Percentiles rank a stretch among this genome's conserved stretches.
These are phyloP conservation scores for Macrolepiota fuliginosa DNA, from an alignment of 768 basidiomycete genomes.

Conservation along the genomic window DNA sequence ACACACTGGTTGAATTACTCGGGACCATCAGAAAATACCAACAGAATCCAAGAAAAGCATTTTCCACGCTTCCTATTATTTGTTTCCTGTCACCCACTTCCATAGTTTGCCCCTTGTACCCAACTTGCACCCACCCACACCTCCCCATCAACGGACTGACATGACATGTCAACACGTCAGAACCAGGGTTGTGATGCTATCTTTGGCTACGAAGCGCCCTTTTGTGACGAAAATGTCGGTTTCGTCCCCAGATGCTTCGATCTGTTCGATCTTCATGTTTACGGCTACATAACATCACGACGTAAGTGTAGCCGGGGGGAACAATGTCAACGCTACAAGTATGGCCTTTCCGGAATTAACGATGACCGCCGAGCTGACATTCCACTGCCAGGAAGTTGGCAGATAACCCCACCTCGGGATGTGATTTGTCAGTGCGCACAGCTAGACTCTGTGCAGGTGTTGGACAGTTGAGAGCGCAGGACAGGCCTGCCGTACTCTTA, in stretches of 20 bases:
- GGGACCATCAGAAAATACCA: constrained; percentile 6
- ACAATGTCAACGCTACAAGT: background rate
- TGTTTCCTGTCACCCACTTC: background rate
- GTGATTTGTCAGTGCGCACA: background rate
- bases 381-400: background rate
- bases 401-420: background rate
- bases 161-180: constrained; percentile 9
- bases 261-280: background rate
- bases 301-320: constrained; percentile 3
- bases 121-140: background rate
- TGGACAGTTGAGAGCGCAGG: background rate
- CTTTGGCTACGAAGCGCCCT: background rate
- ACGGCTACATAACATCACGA: constrained; percentile 6
- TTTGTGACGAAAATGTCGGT: background rate
- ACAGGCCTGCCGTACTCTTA: background rate
- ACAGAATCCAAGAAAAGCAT: background rate
- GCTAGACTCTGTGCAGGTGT: background rate
- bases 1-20: constrained; percentile 5
- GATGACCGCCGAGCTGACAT: constrained; percentile 10
- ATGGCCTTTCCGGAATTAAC: constrained; percentile 8
- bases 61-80: background rate
- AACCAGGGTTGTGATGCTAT: background rate
- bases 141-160: constrained; percentile 6
- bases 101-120: background rate
- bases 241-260: background rate